Base-by-base conservation (phyloP, 257 asterid genomes). In the Fraxinus excelsior region DNA sequence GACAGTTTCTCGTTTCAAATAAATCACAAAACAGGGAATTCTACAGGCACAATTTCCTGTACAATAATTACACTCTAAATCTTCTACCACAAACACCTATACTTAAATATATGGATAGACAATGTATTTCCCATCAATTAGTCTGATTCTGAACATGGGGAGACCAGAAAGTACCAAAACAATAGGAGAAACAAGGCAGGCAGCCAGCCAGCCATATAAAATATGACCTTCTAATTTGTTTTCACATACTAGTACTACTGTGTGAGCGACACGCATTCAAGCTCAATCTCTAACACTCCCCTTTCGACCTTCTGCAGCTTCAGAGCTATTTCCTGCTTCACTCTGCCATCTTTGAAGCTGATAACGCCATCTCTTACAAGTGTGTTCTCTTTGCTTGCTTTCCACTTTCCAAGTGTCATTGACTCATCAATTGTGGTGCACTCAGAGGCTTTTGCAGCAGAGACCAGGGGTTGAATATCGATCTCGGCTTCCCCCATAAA, bases 401-500 rank as follows among this genome's bases (percentile, higher is more conserved):
- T 86, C 95, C 91, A 89, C 67, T 82, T 85, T 44, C 90, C 88
- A 42, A 85, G 85, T 75, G 72, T 87, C 49, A 81, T 80, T 14
- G 91, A 29, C 75, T 88, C 94, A 11, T 76, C 25, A 13, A 68
- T 71, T 1, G 84, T 46, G 68, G 90, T 83, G 64, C 67, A 67
- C 75, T 94, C 96, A 0, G 89, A 84, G 71, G 98, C 94, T 83
- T 79, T 87, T 42, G 97, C 97, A 38, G 97, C 97, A 31, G 89
- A 80, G 67, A 94, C 90, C 28, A 94, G 68, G 5, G 97, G 97
- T 70, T 88, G 91, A 64, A 94, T 92, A 51, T 92, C 91, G 0
- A 94, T 87, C 90, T 92, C 98, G 0, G 97, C 96, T 28, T 91
- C 94, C 44, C 98, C 98, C 98, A 94, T 94, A 72, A 90, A 94